A percentile compares a stretch with the other conserved stretches of the same genome.
These are phyloP conservation scores for Lactifluus hygrophoroides DNA, from an alignment of 768 basidiomycete species.

Conservation along the genomic window DNA sequence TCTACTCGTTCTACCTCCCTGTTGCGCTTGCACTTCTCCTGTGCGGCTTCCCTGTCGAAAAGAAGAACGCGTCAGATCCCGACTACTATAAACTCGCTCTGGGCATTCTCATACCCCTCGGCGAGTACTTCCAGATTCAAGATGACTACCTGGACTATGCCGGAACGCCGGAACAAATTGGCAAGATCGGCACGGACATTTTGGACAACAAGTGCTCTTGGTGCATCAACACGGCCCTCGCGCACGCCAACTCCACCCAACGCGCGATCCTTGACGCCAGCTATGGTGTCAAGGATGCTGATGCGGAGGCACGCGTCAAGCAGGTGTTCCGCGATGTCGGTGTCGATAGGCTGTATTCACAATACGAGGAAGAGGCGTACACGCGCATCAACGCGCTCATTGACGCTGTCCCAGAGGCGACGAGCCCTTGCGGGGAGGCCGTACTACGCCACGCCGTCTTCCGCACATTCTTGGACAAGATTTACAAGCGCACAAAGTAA, in stretches of 20 bases:
- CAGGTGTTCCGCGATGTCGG: constrained; percentile 63
- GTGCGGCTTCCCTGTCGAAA: constrained; percentile 49
- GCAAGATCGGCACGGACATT: constrained; percentile 97
- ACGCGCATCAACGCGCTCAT: constrained; percentile 59
- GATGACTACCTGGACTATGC: constrained; percentile 96
- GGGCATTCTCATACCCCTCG: constrained; percentile 81
- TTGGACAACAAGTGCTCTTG: constrained; percentile 98
- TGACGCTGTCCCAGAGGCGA: constrained; percentile 56
- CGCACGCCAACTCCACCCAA: constrained; percentile 45
- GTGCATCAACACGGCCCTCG: constrained; percentile 85
- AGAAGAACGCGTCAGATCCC: constrained; percentile 36
- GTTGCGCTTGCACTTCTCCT: constrained; percentile 91
- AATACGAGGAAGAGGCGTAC: constrained; percentile 75
- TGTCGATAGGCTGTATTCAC: constrained; percentile 55
- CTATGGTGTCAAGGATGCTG: constrained; percentile 53
- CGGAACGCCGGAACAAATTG: constrained; percentile 82
- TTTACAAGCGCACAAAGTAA: constrained; percentile 53
- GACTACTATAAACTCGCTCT: constrained; percentile 66
- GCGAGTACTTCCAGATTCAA: constrained; percentile 98
- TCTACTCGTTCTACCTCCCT: constrained; percentile 97
- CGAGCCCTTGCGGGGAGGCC: constrained; percentile 27
- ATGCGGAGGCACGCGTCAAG: constrained; percentile 54
- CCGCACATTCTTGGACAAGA: constrained; percentile 80
- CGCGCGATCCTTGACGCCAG: constrained; percentile 52
- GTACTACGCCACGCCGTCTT: constrained; percentile 62